phyloP scores from a whole-genome alignment of 2,329 filamentous ascomycete species.

The Penicillium decumbens region DNA sequence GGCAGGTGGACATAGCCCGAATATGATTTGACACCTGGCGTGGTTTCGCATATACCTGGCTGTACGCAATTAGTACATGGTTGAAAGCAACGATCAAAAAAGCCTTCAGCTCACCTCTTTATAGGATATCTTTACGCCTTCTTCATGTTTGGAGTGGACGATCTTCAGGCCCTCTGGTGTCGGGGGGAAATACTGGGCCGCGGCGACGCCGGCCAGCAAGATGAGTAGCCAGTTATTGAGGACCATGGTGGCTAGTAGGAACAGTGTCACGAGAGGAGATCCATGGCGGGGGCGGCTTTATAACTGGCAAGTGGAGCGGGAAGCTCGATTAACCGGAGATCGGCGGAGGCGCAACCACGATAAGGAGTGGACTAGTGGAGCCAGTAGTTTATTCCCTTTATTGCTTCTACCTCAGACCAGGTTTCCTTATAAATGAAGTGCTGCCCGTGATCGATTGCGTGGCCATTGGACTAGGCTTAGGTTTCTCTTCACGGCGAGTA shows the following conservation, averaged over 20 bases:
- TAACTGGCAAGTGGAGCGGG: background rate
- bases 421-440: too few relatives aligned
- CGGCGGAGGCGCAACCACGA: background rate
- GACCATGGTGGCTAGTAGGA: conserved; percentile 3
- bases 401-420: background rate
- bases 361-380: background rate
- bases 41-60: conserved; percentile 54
- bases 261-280: background rate
- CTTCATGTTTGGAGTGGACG: conserved; percentile 41
- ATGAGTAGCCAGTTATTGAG: conserved; percentile 8
- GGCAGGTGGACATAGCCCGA: conserved; percentile 58
- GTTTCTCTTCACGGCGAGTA: too few relatives aligned
- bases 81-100: background rate
- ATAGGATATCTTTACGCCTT: conserved; percentile 45
- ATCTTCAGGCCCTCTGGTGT: conserved; percentile 40
- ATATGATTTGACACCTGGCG: conserved; percentile 53
- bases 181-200: conserved; percentile 41
- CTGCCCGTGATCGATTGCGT: too few relatives aligned
- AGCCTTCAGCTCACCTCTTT: conserved; percentile 37
- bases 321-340: background rate
- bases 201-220: conserved; percentile 18
- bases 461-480: too few relatives aligned
- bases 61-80: conserved; percentile 17
- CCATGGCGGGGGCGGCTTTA: background rate
- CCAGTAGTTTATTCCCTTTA: background rate